These are phyloP conservation scores for Micractinium sp. DNA, from an alignment of 139 green algal species.

Conservation along the genomic window DNA sequence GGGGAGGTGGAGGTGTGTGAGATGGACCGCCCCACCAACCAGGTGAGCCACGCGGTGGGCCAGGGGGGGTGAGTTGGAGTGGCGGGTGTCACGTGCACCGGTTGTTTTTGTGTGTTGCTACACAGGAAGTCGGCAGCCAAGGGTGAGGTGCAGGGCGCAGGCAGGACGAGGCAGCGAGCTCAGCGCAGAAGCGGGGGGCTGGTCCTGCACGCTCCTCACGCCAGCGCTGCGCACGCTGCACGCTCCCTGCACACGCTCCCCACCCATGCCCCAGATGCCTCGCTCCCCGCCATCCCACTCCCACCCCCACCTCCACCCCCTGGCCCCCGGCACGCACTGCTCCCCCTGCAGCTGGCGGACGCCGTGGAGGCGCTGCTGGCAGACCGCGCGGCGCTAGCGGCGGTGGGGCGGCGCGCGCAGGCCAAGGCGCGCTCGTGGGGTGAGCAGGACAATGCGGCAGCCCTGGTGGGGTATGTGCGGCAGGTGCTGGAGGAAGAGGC, in stretches of 20 bases:
- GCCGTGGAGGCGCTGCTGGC: constrained; percentile 36
- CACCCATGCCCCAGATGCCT: neutral
- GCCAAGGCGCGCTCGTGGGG: constrained; percentile 56
- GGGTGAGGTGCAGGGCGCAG: neutral
- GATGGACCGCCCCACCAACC: neutral
- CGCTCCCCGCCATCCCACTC: neutral
- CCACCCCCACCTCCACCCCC: neutral
- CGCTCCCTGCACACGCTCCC: neutral
- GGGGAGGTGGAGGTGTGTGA: constrained; percentile 63
- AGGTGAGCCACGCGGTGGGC: neutral
- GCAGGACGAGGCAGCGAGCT: no score
- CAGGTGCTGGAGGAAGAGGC: neutral
- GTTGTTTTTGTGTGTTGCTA: neutral
- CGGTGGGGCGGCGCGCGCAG: constrained; percentile 38
- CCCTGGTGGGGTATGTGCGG: constrained; percentile 47
- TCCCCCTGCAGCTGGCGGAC: constrained; percentile 32
- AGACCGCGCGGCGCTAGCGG: constrained; percentile 17
- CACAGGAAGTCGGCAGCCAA: neutral
- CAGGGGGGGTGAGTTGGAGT: neutral
- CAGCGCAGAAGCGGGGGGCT: no score
- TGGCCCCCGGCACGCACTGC: no score
- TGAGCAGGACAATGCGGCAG: constrained; percentile 58
- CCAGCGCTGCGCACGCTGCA: no score
- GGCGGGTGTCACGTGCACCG: neutral
- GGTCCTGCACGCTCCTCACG: no score